Evolutionary conservation across 306 rosid species (phyloP).

Genomic region (Citrullus colocynthis): DNA sequence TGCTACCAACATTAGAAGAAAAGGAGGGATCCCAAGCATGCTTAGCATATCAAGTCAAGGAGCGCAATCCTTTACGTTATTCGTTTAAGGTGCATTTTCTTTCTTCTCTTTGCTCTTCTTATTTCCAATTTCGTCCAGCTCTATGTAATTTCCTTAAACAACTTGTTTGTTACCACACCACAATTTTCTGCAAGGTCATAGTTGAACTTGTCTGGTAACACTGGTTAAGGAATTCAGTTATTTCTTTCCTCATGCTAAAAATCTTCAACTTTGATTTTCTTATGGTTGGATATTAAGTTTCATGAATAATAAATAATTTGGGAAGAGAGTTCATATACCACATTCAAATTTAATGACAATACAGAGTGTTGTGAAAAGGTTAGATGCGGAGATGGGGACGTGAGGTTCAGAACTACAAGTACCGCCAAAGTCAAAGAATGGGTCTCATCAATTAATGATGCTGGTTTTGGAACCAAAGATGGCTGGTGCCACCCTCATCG

Average conservation of each 20-base stretch:
- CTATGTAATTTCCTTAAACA: not conserved
- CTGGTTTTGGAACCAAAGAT: conserved; percentile 26
- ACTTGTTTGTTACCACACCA: not conserved
- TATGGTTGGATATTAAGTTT: not conserved
- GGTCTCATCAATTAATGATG: conserved; percentile 29
- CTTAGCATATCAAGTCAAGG: conserved; percentile 29
- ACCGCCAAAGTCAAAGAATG: conserved; percentile 26
- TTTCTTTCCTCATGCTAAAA: not conserved
- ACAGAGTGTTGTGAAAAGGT: conserved; percentile 18
- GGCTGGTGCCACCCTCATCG: conserved; percentile 38
- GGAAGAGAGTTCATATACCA: not conserved
- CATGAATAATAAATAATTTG: not conserved
- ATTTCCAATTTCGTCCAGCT: not conserved
- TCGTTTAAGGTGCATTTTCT: conserved; percentile 21
- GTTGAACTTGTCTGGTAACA: not conserved
- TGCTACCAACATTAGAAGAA: conserved; percentile 15
- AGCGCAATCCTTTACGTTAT: conserved; percentile 26
- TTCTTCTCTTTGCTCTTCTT: not conserved
- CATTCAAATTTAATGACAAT: conserved; percentile 2
- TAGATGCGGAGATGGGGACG: conserved; percentile 19
- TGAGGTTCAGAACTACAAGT: conserved; percentile 29
- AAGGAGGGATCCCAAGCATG: conserved; percentile 8
- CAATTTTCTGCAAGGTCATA: not conserved
- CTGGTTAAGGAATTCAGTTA: not conserved
- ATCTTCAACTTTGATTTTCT: not conserved